Evolutionary conservation across 2,329 filamentous ascomycete species (phyloP).

Genomic region (Talaromyces sp.): DNA sequence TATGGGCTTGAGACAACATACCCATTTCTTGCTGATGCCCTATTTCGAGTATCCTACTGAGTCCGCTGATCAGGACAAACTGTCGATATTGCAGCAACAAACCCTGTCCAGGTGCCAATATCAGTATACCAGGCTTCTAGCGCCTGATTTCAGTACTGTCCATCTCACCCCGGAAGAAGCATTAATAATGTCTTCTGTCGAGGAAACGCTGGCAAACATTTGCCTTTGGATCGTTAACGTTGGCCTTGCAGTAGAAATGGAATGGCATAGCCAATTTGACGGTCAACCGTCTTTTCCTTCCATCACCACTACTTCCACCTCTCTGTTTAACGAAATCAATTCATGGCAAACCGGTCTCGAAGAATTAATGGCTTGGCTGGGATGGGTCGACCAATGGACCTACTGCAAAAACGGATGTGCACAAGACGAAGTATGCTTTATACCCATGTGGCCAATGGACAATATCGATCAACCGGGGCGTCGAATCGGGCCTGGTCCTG

Average conservation of each 20-base stretch:
- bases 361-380: constrained; percentile 50
- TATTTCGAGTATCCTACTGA: constrained; percentile 1
- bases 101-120: not conserved
- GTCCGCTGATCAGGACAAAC: not conserved
- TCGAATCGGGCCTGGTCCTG: constrained; percentile 12
- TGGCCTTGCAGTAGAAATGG: not conserved
- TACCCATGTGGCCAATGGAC: constrained; percentile 52
- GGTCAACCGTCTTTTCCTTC: not conserved
- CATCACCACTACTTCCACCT: not conserved
- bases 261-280: not conserved
- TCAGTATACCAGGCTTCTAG: not conserved
- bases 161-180: not conserved
- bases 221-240: not conserved
- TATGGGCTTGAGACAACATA: not conserved
- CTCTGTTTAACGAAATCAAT: constrained; percentile 24
- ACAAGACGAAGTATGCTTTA: constrained; percentile 47
- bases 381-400: constrained; percentile 49
- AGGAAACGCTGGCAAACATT: not conserved
- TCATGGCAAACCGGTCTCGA: constrained; percentile 37
- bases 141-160: not conserved
- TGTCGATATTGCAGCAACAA: not conserved
- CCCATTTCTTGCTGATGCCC: constrained; percentile 3
- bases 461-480: constrained; percentile 9
- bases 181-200: not conserved
- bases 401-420: constrained; percentile 42